Percentiles rank a stretch among this genome's conserved stretches.
Conservation (phyloP, 2,329 filamentous ascomycete genomes). For the Plectosphaerella cucumerina region DNA sequence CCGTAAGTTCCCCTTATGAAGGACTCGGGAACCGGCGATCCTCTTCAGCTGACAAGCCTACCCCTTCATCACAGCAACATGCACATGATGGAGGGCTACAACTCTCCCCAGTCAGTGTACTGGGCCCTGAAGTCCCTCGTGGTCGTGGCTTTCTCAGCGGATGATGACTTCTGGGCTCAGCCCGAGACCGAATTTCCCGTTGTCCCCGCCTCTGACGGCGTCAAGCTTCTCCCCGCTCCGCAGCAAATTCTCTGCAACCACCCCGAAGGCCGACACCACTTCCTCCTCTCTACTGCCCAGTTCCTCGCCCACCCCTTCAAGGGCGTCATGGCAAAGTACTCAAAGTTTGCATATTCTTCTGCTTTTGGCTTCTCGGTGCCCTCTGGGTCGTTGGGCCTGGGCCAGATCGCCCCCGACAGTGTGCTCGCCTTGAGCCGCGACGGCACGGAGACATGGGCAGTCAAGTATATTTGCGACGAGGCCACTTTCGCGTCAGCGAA, state of each 20-base stretch:
- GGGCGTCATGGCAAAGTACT: constrained; percentile 38
- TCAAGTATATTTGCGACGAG: constrained; percentile 21
- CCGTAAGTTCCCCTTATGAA: constrained; percentile 14
- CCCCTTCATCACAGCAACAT: constrained; percentile 36
- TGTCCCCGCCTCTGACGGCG: not conserved
- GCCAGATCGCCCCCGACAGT: constrained; percentile 30
- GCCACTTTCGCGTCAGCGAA: not conserved
- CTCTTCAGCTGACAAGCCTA: not conserved
- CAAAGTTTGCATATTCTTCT: constrained; percentile 45
- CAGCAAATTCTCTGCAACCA: constrained; percentile 41
- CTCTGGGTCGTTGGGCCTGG: constrained; percentile 21
- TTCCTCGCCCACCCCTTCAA: constrained; percentile 33
- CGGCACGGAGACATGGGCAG: constrained; percentile 22
- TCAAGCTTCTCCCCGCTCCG: constrained; percentile 17
- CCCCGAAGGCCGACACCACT: constrained; percentile 29
- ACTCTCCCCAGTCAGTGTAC: constrained; percentile 51
- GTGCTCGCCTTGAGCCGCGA: constrained; percentile 24
- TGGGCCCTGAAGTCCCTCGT: constrained; percentile 50
- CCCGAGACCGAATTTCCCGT: constrained; percentile 10
- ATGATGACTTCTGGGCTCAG: constrained; percentile 39
- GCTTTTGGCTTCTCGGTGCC: constrained; percentile 41
- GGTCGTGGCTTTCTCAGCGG: constrained; percentile 27
- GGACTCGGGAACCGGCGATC: too few relatives aligned
- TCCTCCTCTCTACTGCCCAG: constrained; percentile 35
- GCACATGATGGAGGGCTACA: constrained; percentile 53